Evolutionary conservation across 1,139 yeast genomes (phyloP), one percentile per base, ranked within the genome.

Genomic region (Geotrichum europaeum): DNA sequence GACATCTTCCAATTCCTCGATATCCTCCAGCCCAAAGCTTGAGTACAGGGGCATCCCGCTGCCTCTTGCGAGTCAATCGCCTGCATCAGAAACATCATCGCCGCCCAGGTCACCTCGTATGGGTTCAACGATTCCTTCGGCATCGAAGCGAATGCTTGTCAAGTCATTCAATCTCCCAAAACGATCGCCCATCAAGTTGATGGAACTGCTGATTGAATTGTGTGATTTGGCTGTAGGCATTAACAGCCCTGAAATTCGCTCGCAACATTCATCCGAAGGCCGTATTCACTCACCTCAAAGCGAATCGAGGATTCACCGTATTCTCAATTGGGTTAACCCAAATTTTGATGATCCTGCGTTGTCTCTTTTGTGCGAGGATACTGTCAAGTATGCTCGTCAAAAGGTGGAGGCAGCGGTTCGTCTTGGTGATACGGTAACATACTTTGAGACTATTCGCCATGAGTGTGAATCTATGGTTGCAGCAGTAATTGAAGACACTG

Each of bases 381-480:
- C 97, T 0, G 82, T 83, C 64, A 71, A 69, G 0, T 71, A 87
- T 45, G 85, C 88, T 0, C 78, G 78, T 59, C 84, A 82, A 34
- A 92, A 94, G 70, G 81, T 89, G 2, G 91, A 87, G 59, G 81
- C 90, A 0, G 80, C 91, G n/a, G 77, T 85, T 22, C 78, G 98
- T 66, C 78, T 89, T 65, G 87, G 89, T 32, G 88, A 94, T 62
- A 83, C 92, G 3, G 77, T 89, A 61, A 84, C 87, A 62, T 91
- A 88, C 69, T 84, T 89, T n/a, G 87, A 87, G 65, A 85, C 85
- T 67, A 84, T 94, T 55, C 88, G 90, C 64, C 82, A 81, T 54
- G 97, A 94, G 72, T 90, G 92, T 9, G 96, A 92, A 69, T 79
- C 74, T 22, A 77, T 85, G 69, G 96, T 92, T 2, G 75, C 89